These are phyloP conservation scores for Exophiala bonariae DNA, from an alignment of 2,329 filamentous ascomycete genomes.

Conservation along the genomic window DNA sequence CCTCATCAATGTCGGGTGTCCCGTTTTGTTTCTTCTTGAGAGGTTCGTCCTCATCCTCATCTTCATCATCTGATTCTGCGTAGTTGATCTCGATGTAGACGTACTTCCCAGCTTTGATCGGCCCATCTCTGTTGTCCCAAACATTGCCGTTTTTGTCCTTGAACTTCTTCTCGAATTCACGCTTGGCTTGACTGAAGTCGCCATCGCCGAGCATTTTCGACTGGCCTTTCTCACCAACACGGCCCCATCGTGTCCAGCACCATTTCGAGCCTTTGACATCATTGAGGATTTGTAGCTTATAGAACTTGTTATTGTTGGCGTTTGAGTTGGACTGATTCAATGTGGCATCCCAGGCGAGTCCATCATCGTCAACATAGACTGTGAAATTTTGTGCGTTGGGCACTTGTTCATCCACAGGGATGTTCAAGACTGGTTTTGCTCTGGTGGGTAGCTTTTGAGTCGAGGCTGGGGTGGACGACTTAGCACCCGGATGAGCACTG, in stretches of 20 bases:
- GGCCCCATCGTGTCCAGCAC: conserved; percentile 77
- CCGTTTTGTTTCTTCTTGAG: conserved; percentile 29
- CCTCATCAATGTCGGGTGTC: conserved; percentile 23
- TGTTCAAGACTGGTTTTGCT: conserved; percentile 46
- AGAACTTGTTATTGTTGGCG: conserved; percentile 53
- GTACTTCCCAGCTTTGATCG: conserved; percentile 65
- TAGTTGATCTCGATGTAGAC: conserved; percentile 80
- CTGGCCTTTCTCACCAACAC: conserved; percentile 62
- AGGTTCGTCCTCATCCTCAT: conserved; percentile 35
- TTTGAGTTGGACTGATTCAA: conserved; percentile 74
- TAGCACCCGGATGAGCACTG: conserved; percentile 9
- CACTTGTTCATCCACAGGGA: conserved; percentile 53
- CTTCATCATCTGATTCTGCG: conserved; percentile 63
- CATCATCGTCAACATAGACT: conserved; percentile 67
- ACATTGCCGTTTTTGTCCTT: conserved; percentile 55
- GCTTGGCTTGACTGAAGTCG: conserved; percentile 40
- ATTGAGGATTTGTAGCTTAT: conserved; percentile 62
- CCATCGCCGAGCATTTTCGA: conserved; percentile 41
- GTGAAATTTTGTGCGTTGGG: conserved; percentile 39
- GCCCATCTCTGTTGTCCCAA: conserved; percentile 48
- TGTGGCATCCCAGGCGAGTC: conserved; percentile 74
- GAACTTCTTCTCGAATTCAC: conserved; percentile 57
- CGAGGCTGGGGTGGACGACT: conserved; percentile 13
- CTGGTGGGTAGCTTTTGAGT: conserved; percentile 28
- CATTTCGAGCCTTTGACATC: conserved; percentile 40